Conservation (phyloP, 306 rosid species). For the Casuarina cunninghamiana region DNA sequence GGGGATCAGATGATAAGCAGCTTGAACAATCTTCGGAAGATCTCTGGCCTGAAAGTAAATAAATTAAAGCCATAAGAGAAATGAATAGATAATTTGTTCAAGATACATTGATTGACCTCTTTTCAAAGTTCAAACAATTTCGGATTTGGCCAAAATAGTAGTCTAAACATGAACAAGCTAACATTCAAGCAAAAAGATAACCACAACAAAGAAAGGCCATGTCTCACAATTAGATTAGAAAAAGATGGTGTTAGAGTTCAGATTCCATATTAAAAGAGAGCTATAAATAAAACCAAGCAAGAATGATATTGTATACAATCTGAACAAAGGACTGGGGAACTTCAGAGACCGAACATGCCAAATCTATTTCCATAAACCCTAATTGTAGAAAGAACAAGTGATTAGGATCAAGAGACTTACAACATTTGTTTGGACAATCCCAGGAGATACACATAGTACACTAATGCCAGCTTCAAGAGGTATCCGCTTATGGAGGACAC, state of each 20-base stretch:
- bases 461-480: constrained; percentile 83
- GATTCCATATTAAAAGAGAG: not conserved
- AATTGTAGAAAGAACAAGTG: not conserved
- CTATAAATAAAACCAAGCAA: not conserved
- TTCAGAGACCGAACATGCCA: not conserved
- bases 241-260: too few relatives aligned
- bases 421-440: constrained; percentile 93
- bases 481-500: constrained; percentile 77
- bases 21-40: constrained; percentile 78
- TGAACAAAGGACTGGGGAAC: not conserved
- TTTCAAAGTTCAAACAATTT: too few relatives aligned
- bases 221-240: too few relatives aligned
- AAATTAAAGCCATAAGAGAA: constrained; percentile 21
- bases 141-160: too few relatives aligned
- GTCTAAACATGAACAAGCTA: too few relatives aligned
- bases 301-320: not conserved
- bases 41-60: constrained; percentile 77
- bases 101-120: not conserved
- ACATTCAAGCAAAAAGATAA: too few relatives aligned
- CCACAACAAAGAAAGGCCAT: too few relatives aligned
- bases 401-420: constrained; percentile 51
- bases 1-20: constrained; percentile 81
- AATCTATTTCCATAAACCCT: not conserved
- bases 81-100: not conserved
- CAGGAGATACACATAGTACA: constrained; percentile 88